phyloP scores from a whole-genome alignment of 2,329 filamentous ascomycete genomes.

The Rhynchosporium secalis region DNA sequence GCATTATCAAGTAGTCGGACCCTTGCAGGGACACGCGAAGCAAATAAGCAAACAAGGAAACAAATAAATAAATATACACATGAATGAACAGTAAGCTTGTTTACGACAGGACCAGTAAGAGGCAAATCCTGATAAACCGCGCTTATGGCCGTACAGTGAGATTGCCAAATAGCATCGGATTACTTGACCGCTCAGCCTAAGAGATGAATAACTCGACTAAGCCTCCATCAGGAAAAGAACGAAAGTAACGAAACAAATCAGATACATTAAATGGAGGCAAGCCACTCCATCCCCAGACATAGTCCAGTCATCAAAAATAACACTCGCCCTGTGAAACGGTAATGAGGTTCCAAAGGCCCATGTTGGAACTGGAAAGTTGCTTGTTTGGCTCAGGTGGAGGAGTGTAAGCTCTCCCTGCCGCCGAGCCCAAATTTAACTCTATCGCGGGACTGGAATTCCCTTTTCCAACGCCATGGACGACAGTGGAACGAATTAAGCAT shows the following conservation, averaged over 20 bases:
- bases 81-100: neutral
- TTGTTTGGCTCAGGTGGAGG: no score
- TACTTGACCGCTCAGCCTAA: slow-evolving; percentile 3
- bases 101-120: neutral
- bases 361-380: no score
- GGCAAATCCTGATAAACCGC: neutral
- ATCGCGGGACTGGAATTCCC: slow-evolving; percentile 4
- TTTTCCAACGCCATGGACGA: slow-evolving; percentile 8
- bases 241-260: no score
- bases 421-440: slow-evolving; percentile 14
- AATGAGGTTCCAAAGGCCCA: no score
- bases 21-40: neutral
- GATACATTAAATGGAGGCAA: no score
- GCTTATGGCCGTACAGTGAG: slow-evolving; percentile 11
- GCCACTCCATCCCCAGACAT: no score
- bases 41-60: neutral
- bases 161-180: neutral
- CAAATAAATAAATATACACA: neutral
- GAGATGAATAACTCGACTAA: neutral
- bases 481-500: neutral
- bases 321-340: no score
- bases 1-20: neutral
- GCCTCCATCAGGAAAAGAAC: neutral
- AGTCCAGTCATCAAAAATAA: no score
- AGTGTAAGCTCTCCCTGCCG: neutral